Evolutionary conservation across 441 rosid species (phyloP).

Genomic region (Theobroma grandiflorum): DNA sequence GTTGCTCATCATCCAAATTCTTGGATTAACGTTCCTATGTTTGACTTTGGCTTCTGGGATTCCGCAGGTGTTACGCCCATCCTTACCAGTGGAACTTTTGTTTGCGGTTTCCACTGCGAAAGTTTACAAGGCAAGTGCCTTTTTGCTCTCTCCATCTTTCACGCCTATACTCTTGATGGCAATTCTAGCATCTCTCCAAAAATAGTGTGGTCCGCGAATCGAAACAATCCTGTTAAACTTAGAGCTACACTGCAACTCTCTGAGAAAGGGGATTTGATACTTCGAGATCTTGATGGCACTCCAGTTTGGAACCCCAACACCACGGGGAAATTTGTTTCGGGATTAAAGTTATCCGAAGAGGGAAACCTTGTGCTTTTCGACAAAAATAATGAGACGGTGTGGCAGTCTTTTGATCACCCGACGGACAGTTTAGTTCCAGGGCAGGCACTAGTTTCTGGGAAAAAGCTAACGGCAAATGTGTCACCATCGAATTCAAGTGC

Average conservation of each 20-base stretch:
- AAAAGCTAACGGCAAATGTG: not conserved
- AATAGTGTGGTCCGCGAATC: conserved; percentile 11
- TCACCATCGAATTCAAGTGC: not conserved
- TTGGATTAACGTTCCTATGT: not conserved
- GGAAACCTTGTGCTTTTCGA: not conserved
- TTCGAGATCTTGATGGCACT: not conserved
- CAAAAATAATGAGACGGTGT: not conserved
- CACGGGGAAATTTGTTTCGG: not conserved
- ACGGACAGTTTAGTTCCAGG: conserved; percentile 12
- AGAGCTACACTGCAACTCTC: not conserved
- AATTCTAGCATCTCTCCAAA: not conserved
- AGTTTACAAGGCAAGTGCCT: not conserved
- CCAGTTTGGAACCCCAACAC: not conserved
- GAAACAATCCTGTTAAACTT: not conserved
- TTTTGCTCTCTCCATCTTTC: conserved; percentile 1
- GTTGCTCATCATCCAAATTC: not conserved
- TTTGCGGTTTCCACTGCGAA: conserved; percentile 4
- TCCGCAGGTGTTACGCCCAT: not conserved
- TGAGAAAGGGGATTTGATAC: not conserved
- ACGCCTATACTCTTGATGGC: not conserved
- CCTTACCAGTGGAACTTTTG: conserved; percentile 2
- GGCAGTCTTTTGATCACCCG: conserved; percentile 13
- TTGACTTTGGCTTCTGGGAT: not conserved
- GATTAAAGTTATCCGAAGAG: not conserved
- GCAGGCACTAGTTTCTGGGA: conserved; percentile 4